phyloP scores from a whole-genome alignment of 139 green algal genomes.

The Microglena sp. region DNA sequence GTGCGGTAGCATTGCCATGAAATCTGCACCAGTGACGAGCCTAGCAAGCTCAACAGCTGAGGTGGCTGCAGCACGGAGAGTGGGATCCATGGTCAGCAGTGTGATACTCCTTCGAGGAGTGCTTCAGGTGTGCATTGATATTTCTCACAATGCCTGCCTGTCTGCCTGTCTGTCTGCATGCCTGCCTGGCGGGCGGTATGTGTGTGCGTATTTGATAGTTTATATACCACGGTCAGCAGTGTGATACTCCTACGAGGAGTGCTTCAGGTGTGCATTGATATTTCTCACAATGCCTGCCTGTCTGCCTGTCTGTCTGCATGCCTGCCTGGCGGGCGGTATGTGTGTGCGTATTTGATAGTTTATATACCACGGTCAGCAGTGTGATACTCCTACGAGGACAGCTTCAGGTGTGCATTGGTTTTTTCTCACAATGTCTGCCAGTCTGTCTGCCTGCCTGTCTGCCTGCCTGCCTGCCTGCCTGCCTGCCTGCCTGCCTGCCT shows the following conservation, averaged over 20 bases:
- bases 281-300: background rate
- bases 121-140: slow-evolving; percentile 2
- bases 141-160: background rate
- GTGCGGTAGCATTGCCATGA: slow-evolving; percentile 29
- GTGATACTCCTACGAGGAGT: slow-evolving; percentile 19
- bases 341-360: too few species aligned
- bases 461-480: too few species aligned
- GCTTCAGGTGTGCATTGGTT: slow-evolving; percentile 1
- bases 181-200: too few species aligned
- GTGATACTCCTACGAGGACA: slow-evolving; percentile 19
- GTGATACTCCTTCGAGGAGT: slow-evolving; percentile 19
- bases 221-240: background rate
- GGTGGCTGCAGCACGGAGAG: slow-evolving; percentile 22
- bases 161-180: too few species aligned
- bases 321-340: too few species aligned
- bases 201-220: too few species aligned
- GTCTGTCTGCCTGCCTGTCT: too few species aligned
- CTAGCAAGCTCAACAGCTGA: too few species aligned
- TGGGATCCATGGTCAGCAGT: background rate
- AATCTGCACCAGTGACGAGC: too few species aligned
- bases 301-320: too few species aligned
- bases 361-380: background rate
- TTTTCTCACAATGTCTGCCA: background rate
- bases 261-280: slow-evolving; percentile 2
- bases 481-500: too few species aligned